These are phyloP conservation scores for Nigrospora oryzae DNA, from an alignment of 2,329 filamentous ascomycete genomes.

Conservation along the genomic window DNA sequence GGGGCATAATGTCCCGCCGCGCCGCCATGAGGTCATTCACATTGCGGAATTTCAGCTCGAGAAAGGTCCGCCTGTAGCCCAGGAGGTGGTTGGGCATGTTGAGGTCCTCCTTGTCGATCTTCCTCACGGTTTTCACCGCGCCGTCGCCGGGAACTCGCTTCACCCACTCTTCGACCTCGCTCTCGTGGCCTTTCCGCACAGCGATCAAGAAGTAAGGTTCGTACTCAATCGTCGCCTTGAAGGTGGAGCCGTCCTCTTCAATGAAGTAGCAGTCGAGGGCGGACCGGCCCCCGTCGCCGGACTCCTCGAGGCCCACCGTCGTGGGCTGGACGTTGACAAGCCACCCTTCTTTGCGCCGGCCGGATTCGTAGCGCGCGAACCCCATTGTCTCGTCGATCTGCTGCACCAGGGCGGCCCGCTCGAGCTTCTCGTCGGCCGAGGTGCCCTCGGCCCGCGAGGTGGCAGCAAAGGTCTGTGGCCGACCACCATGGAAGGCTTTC, in stretches of 20 bases:
- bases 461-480: conserved; percentile 66
- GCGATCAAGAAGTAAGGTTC: conserved; percentile 95
- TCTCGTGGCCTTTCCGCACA: conserved; percentile 78
- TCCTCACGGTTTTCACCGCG: conserved; percentile 67
- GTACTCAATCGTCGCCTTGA: conserved; percentile 94
- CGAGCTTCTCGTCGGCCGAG: conserved; percentile 86
- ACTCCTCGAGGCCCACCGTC: conserved; percentile 61
- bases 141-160: conserved; percentile 71
- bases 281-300: conserved; percentile 70
- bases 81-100: conserved; percentile 92
- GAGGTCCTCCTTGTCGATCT: conserved; percentile 86
- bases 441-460: conserved; percentile 73
- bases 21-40: conserved; percentile 81
- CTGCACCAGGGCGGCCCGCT: conserved; percentile 75
- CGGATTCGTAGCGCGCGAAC: conserved; percentile 84
- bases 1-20: conserved; percentile 73
- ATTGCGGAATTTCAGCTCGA: conserved; percentile 82
- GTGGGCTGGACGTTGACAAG: conserved; percentile 93
- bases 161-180: conserved; percentile 94
- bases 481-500: conserved; percentile 58
- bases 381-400: conserved; percentile 93
- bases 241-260: conserved; percentile 76
- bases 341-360: conserved; percentile 76
- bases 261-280: conserved; percentile 98
- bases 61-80: conserved; percentile 80